A percentile compares a stretch with the other conserved stretches of the same genome.
Conservation (phyloP, 106 monocot genomes). For the Posidonia australis region DNA sequence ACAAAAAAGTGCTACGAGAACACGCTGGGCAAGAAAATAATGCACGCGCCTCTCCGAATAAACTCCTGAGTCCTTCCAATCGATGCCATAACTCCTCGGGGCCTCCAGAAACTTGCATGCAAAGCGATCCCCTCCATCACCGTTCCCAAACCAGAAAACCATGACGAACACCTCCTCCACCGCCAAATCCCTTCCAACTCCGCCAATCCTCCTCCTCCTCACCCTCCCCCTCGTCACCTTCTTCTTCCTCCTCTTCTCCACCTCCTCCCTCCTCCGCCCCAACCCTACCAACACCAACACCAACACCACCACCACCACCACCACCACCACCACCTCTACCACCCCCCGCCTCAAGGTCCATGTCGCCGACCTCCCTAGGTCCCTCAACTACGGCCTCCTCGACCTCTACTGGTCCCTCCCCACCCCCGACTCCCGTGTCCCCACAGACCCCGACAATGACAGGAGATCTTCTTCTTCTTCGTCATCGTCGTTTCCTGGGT, state of each 20-base stretch:
- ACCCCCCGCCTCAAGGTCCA: constrained; percentile 43
- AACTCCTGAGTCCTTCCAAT: too few relatives aligned
- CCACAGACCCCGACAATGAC: constrained; percentile 35
- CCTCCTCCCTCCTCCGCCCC: not conserved
- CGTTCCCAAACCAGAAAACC: too few relatives aligned
- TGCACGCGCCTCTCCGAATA: too few relatives aligned
- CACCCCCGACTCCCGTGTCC: constrained; percentile 56
- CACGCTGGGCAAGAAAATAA: too few relatives aligned
- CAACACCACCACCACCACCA: not conserved
- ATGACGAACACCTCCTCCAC: not conserved
- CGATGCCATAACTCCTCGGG: too few relatives aligned
- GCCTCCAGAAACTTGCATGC: too few relatives aligned
- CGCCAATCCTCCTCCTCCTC: not conserved
- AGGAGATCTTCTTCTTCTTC: not conserved
- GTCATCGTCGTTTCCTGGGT: constrained; percentile 10
- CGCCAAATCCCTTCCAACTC: not conserved
- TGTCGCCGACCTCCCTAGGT: constrained; percentile 53
- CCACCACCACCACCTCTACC: not conserved
- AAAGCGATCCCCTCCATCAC: too few relatives aligned
- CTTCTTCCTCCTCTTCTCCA: constrained; percentile 7
- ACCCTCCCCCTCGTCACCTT: constrained; percentile 9
- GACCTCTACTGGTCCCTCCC: constrained; percentile 67
- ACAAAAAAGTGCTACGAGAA: too few relatives aligned
- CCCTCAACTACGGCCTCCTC: constrained; percentile 81
- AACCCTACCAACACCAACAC: not conserved